Base-by-base conservation (phyloP, 2,329 filamentous ascomycete genomes). In the Pestalotiopsis sp. region DNA sequence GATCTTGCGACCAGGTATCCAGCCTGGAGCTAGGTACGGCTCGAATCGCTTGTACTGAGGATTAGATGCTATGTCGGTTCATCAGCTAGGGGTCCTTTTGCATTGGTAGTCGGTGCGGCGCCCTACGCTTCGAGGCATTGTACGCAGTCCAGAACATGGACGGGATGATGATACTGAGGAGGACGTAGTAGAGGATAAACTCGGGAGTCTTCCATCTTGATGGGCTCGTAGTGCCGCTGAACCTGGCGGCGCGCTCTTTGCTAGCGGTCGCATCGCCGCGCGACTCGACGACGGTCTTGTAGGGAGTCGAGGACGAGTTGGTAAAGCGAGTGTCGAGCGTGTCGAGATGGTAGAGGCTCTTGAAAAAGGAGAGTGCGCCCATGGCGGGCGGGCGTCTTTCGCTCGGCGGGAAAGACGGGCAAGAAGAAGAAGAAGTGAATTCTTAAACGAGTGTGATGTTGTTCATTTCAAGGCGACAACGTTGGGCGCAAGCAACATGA, bases 91-190 rank as follows among this genome's bases (percentile, higher is more conserved):
- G 17, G 4, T 23, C 31, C 39, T 39, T 7, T 7, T 23, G 14
- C 6, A 14, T 27, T 13, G 23, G 23, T 13, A 11, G 57, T 17
- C 11, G 57, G 23, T 36, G 6, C 27, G 17, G 20, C 17, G 25
- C 31, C 86, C 69, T 81, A 95, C 95, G 87, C 81, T 91, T 88
- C 27, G 96, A 99, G 60, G 97, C 94, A 81, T 93, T 89, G 73
- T 94, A 93, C 11, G 92, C 91, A n/a, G 91, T 86, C 84, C 94
- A 97, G 81, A 97, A 94, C 95, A 99, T 99, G 75, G 90, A 87
- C 9, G 94, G 93, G 31, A 98, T 85, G 67, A 85, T 85, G 5
- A 88, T 77, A 38, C 86, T 70, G 74, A 98, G 88, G 72, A 93
- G 81, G 23, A 92, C 62, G 73, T 91, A 92, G 83, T 99, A 98